A percentile compares a stretch with the other conserved stretches of the same genome.
Evolutionary conservation across 331 rosid species (phyloP).

Genomic region (Spiraea crenata): DNA sequence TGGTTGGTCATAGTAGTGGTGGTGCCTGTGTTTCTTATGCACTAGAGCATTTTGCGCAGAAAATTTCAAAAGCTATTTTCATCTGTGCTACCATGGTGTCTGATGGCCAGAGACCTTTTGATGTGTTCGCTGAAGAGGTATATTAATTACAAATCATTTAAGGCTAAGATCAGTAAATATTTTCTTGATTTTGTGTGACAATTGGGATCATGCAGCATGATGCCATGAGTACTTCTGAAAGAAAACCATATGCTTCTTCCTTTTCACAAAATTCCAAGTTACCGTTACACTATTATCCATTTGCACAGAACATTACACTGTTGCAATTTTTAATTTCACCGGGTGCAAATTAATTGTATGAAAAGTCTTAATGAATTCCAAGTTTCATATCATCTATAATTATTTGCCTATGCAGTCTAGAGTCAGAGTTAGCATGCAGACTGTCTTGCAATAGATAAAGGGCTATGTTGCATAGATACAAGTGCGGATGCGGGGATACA

Average conservation of each 20-base stretch:
- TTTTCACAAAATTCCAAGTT: neutral
- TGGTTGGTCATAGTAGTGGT: constrained; percentile 95
- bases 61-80: constrained; percentile 83
- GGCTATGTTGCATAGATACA: too few relatives aligned
- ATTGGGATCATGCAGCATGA: neutral
- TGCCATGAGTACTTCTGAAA: neutral
- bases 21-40: constrained; percentile 97
- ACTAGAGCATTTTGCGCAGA: constrained; percentile 72
- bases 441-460: neutral
- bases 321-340: neutral
- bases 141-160: neutral
- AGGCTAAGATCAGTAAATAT: neutral
- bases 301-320: neutral
- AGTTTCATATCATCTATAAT: neutral
- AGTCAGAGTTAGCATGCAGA: neutral
- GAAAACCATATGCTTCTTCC: constrained; percentile 3
- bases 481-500: too few relatives aligned
- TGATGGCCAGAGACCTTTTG: constrained; percentile 85
- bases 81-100: constrained; percentile 95
- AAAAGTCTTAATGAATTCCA: neutral
- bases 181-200: neutral
- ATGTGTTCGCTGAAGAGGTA: constrained; percentile 86
- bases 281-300: neutral
- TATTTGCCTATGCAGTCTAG: neutral
- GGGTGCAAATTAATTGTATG: neutral